phyloP scores from a whole-genome alignment of 2,329 filamentous ascomycete species.

The Nigrospora oryzae region DNA sequence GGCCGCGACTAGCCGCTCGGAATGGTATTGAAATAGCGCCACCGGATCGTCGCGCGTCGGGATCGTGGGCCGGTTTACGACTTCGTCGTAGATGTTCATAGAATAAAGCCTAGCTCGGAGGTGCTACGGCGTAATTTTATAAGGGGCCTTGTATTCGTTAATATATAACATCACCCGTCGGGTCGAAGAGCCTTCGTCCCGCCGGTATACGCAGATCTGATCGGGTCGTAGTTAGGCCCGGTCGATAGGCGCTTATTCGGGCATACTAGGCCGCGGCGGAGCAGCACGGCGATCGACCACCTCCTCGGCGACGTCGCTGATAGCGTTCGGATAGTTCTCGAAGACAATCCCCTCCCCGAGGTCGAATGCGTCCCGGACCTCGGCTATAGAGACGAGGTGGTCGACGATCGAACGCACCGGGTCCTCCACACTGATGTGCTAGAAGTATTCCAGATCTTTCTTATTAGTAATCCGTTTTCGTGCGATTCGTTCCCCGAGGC shows the following conservation, averaged over 20 bases:
- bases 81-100: conserved; percentile 30
- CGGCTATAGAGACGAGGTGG: conserved; percentile 13
- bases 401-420: conserved; percentile 21
- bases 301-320: conserved; percentile 14
- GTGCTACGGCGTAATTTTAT: conserved; percentile 33
- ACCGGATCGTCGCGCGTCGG: conserved; percentile 16
- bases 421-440: conserved; percentile 18
- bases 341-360: conserved; percentile 21
- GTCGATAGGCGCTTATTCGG: conserved; percentile 6
- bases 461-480: conserved; percentile 13
- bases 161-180: conserved; percentile 19
- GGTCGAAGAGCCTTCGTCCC: conserved; percentile 2
- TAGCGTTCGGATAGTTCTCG: conserved; percentile 17
- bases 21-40: conserved; percentile 24
- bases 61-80: conserved; percentile 18
- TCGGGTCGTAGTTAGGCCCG: conserved; percentile 16
- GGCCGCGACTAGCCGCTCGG: conserved; percentile 27
- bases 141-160: conserved; percentile 36
- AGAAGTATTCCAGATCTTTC: conserved; percentile 20
- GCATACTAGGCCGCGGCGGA: conserved; percentile 8
- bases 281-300: conserved; percentile 5
- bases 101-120: conserved; percentile 30
- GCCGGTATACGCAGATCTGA: conserved; percentile 21
- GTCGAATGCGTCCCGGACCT: conserved; percentile 11
- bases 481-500: conserved; percentile 12